Evolutionary conservation across 2,329 filamentous ascomycete genomes (phyloP), one percentile per base, ranked within the genome.

Genomic region (Ilyonectria mors-panacis): DNA sequence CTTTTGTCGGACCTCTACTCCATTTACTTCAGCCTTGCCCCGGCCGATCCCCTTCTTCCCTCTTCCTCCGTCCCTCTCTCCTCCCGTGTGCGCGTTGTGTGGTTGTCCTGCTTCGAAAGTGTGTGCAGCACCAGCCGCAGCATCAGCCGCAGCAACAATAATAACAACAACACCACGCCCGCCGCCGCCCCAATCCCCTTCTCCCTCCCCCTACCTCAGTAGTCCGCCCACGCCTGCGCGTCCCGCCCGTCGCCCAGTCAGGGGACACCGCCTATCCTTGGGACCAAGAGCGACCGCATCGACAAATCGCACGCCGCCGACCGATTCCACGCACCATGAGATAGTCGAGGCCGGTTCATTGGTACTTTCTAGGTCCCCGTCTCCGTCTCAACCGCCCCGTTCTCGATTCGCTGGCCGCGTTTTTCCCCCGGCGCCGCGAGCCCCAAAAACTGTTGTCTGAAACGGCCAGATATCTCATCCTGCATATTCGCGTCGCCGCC

Each of bases 311-410:
- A 78, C 65, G 69, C 70, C 71, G 69, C 73, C 71, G 66, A 71
- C 71, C 63, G 65, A 68, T 67, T 67, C 66, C 68, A 74, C 78
- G 75, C 82, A 83, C 77, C 77, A 86, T 86, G 85, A 80, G 79
- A 83, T 81, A 80, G 70, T 75, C 77, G 77, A 80, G 76, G 72
- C 73, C 74, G 71, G 71, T 73, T 77, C 72, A 80, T 81, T 82
- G 80, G 78, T 81, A 75, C 75, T 75, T 70, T 69, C 65, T 68
- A 73, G 65, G 37, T 66, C 68, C 56, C 63, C 60, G 70, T 67
- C 61, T 56, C 61, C 61, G 67, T 66, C 54, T 66, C 58, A 54
- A 44, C 63, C 58, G 58, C 58, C 39, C 51, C 45, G 61, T 62
- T 56, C 66, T 72, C 70, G 69, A 71, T 70, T 71, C 66, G 67